These are phyloP conservation scores for Manihot esculenta DNA, from an alignment of 441 rosid genomes.

Conservation along the genomic window DNA sequence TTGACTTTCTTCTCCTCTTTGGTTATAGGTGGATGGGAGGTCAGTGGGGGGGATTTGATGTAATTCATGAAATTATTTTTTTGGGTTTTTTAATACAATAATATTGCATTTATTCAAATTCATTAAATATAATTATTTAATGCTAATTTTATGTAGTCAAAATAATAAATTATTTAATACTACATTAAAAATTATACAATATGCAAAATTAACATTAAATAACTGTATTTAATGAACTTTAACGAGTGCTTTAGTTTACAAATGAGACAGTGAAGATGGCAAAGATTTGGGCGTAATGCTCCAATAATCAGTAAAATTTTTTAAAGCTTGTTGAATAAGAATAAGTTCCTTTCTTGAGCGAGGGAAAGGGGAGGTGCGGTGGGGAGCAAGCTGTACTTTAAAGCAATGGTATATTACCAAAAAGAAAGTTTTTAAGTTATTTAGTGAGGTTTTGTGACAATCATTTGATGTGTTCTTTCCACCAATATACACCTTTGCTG, in stretches of 20 bases:
- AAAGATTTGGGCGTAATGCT: constrained; percentile 35
- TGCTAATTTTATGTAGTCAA: no score
- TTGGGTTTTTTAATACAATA: no score
- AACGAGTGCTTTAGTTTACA: no score
- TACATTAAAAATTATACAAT: no score
- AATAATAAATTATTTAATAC: no score
- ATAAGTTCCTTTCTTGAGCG: constrained; percentile 5
- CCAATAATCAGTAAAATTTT: constrained; percentile 6
- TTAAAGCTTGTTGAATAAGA: constrained; percentile 20
- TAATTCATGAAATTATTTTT: constrained; percentile 11
- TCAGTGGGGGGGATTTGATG: neutral
- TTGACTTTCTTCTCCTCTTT: neutral
- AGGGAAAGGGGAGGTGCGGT: constrained; percentile 12
- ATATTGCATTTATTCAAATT: no score
- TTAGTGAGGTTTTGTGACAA: constrained; percentile 25
- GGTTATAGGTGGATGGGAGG: no score
- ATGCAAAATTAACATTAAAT: no score
- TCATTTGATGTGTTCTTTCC: constrained; percentile 31
- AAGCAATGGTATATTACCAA: constrained; percentile 27
- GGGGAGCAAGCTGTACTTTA: constrained; percentile 19
- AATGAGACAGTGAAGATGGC: no score
- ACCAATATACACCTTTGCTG: constrained; percentile 21
- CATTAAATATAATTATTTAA: no score
- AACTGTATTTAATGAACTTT: no score
- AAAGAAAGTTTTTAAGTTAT: constrained; percentile 17